Base-by-base conservation (phyloP, 192 early-diverging fungal genomes). In the Entomortierella chlamydospora region DNA sequence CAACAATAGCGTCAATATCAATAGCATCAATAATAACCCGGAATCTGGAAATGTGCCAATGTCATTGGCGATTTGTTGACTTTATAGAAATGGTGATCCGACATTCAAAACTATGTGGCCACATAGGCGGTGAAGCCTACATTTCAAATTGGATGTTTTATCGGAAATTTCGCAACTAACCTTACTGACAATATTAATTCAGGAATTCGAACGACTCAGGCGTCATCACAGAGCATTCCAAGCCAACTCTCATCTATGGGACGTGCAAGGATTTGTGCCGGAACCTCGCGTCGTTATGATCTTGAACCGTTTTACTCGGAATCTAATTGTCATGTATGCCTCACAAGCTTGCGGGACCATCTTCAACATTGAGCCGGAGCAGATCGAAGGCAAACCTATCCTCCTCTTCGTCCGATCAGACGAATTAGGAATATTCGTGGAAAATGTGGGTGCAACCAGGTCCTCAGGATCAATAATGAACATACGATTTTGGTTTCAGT, bases 401-500 rank as follows among this genome's bases (percentile, higher is more conserved):
- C 22, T 70, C 28, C 54, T 62, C 26, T 69, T 61, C 29, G 61
- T 79, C 45, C 76, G 68, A 26, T 52, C 65, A 4, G 68, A 79
- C n/a, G 76, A 79, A 22, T 47, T 69, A 25, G 61, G 33, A 8
- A 23, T 60, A 39, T 68, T 79, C 49, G 57, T 64, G 5, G 59
- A 68, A 34, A 54, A 70, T 8, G 25, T 64, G n/a, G 68, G 70
- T 33, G 42, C 70, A 30, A 61, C 26, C 60, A 79, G 64, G 37
- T 23, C 76, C 0, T 55, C 62, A 1, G 51, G 34, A 13, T 28
- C 61, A 2, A 70, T 79, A 43, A 59, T 61, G 3, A 54, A 79
- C 43, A 72, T 57, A 42, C 50, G 70, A 37, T 63, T 72, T 13
- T 72, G 70, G 70, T 72, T 72, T 43, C 70, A 72, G 43, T 72